Conservation (phyloP, 352 stramenopile species). For the Globisporangium megalacanthum region DNA sequence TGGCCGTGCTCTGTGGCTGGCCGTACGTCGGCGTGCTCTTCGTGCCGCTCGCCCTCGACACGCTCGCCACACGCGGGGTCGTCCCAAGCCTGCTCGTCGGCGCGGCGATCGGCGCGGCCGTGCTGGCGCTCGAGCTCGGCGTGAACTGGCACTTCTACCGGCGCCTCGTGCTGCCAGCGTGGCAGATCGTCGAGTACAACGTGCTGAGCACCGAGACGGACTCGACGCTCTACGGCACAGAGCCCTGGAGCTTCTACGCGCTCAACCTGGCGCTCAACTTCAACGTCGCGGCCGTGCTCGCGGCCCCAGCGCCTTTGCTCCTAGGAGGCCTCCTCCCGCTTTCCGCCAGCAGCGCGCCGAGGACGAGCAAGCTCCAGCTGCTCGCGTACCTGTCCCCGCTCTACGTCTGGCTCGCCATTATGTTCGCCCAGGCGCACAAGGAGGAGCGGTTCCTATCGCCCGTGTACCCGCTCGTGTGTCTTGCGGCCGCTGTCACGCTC, state of each 20-base stretch:
- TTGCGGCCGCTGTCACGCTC: constrained; percentile 72
- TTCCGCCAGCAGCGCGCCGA: too few relatives aligned
- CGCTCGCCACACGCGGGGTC: constrained; percentile 45
- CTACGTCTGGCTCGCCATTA: constrained; percentile 91
- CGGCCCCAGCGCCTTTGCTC: constrained; percentile 32
- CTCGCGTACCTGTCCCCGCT: constrained; percentile 51
- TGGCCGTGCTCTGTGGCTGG: constrained; percentile 94
- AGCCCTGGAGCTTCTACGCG: constrained; percentile 93
- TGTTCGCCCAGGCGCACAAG: constrained; percentile 96
- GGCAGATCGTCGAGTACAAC: constrained; percentile 97
- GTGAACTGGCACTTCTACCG: constrained; percentile 82
- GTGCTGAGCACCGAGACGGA: constrained; percentile 85
- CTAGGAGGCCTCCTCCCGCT: constrained; percentile 33
- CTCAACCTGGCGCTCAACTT: constrained; percentile 96
- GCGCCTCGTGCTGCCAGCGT: constrained; percentile 73
- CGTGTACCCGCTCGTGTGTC: constrained; percentile 90
- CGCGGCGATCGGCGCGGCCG: constrained; percentile 49
- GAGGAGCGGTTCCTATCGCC: constrained; percentile 98
- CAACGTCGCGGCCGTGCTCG: constrained; percentile 84
- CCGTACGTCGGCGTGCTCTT: constrained; percentile 97
- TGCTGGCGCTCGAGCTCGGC: constrained; percentile 77
- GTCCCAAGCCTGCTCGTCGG: constrained; percentile 44
- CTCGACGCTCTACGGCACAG: constrained; percentile 96
- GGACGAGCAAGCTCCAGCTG: constrained; percentile 23
- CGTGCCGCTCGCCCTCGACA: constrained; percentile 90